Evolutionary conservation across 73 alveolate species (phyloP).

Genomic region (Stentor coeruleus): DNA sequence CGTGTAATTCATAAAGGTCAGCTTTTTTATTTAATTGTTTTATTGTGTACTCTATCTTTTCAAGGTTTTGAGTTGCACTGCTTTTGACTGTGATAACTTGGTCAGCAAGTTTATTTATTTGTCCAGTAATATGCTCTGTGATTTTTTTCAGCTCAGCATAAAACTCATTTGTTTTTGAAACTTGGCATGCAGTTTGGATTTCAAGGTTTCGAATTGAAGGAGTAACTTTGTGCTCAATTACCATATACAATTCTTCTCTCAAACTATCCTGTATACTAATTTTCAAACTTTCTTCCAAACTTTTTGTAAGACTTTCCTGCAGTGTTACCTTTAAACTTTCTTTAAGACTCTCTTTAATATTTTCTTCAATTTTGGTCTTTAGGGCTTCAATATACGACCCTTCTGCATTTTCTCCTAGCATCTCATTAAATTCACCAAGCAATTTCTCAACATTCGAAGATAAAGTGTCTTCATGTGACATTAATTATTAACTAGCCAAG

Average conservation of each 20-base stretch:
- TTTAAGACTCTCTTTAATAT: too few species aligned
- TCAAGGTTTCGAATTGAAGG: background rate
- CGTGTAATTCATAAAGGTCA: background rate
- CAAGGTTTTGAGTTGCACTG: background rate
- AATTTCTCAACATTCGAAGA: too few species aligned
- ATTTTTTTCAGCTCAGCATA: background rate
- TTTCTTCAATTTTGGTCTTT: too few species aligned
- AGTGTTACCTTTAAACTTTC: too few species aligned
- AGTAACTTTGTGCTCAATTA: background rate
- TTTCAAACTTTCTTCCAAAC: too few species aligned
- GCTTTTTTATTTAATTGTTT: background rate
- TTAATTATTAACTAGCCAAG: constrained; percentile 80
- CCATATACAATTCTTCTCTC: background rate
- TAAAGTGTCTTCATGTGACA: too few species aligned
- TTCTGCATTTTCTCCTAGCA: too few species aligned
- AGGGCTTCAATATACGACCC: too few species aligned
- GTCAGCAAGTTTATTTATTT: background rate
- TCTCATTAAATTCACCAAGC: too few species aligned
- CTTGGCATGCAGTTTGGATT: background rate
- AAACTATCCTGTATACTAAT: background rate
- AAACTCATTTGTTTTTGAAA: background rate
- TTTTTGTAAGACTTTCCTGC: too few species aligned
- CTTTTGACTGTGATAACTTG: background rate
- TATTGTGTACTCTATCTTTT: background rate
- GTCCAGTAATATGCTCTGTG: background rate